Conservation (phyloP, 2,329 filamentous ascomycete species). For the Paraconiothyrium brasiliense region DNA sequence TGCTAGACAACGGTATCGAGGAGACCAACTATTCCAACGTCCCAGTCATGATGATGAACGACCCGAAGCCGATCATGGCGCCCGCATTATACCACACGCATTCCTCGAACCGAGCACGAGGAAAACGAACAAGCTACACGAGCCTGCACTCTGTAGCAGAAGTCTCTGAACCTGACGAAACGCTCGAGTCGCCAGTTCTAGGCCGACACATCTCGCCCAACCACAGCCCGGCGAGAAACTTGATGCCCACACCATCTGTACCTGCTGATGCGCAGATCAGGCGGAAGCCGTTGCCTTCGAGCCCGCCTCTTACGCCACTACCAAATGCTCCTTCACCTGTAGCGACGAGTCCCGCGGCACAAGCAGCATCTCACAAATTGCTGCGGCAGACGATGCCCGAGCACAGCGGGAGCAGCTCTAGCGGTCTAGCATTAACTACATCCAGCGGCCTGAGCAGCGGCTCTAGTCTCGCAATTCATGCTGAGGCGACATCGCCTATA, state of each 20-base stretch:
- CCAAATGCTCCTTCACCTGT: conserved; percentile 11
- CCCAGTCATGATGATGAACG: conserved; percentile 25
- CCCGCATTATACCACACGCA: conserved; percentile 45
- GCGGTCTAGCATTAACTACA: conserved; percentile 26
- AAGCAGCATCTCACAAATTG: conserved; percentile 30
- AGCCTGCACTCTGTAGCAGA: conserved; percentile 47
- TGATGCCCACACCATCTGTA: conserved; percentile 22
- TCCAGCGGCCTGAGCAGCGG: conserved; percentile 22
- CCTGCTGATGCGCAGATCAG: conserved; percentile 32
- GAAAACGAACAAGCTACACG: conserved; percentile 42
- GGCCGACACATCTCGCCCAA: conserved; percentile 20
- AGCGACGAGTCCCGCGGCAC: conserved; percentile 26
- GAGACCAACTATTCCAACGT: conserved; percentile 18
- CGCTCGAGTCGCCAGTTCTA: conserved; percentile 33
- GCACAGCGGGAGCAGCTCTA: conserved; percentile 38
- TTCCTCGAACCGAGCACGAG: conserved; percentile 44
- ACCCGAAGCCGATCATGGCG: conserved; percentile 34
- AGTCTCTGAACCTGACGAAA: conserved; percentile 41
- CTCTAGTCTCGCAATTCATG: conserved; percentile 15
- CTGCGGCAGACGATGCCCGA: conserved; percentile 37
- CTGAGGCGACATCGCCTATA: conserved; percentile 24
- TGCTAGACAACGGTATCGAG: conserved; percentile 6
- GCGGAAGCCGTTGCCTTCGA: conserved; percentile 36
- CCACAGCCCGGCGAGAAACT: conserved; percentile 20
- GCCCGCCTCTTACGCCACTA: conserved; percentile 15